phyloP scores from a whole-genome alignment of 2,329 filamentous ascomycete genomes.

The Fusarium sp. region DNA sequence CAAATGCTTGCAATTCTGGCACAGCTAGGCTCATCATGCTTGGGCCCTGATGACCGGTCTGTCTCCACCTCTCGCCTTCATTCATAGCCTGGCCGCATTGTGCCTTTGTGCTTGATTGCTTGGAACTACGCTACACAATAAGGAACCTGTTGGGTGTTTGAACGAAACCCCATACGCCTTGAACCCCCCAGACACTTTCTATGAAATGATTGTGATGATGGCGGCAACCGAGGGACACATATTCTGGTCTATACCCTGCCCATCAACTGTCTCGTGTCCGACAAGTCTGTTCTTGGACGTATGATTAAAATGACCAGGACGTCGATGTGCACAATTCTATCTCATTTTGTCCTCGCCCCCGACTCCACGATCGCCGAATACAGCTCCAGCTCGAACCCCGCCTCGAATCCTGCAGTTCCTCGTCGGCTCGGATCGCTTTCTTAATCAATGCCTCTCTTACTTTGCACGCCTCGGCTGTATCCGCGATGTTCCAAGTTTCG shows the following conservation, averaged over 20 bases:
- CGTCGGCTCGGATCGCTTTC: background rate
- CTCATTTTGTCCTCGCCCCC: slow-evolving; percentile 17
- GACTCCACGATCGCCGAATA: slow-evolving; percentile 34
- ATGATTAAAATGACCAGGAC: background rate
- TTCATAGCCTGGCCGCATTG: slow-evolving; percentile 11
- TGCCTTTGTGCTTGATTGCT: slow-evolving; percentile 15
- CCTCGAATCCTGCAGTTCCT: slow-evolving; percentile 17
- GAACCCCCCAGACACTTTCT: slow-evolving; percentile 13
- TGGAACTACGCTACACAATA: slow-evolving; percentile 8
- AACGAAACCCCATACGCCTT: slow-evolving; percentile 6
- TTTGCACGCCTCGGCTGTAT: slow-evolving; percentile 8
- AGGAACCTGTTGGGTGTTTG: slow-evolving; percentile 8
- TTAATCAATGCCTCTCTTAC: background rate
- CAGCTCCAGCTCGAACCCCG: slow-evolving; percentile 26
- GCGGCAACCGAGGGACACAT: slow-evolving; percentile 4
- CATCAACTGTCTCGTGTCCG: slow-evolving; percentile 1
- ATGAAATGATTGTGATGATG: slow-evolving; percentile 4
- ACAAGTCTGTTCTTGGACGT: slow-evolving; percentile 15
- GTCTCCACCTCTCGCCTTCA: slow-evolving; percentile 37
- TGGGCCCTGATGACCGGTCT: slow-evolving; percentile 37
- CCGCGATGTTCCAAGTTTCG: background rate
- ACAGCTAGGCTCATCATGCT: slow-evolving; percentile 26
- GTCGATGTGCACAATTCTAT: slow-evolving; percentile 5
- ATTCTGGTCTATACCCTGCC: background rate
- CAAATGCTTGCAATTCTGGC: slow-evolving; percentile 28